A percentile compares a stretch with the other conserved stretches of the same genome.
Conservation (phyloP, 306 rosid species). For the Cicer yamashitae region DNA sequence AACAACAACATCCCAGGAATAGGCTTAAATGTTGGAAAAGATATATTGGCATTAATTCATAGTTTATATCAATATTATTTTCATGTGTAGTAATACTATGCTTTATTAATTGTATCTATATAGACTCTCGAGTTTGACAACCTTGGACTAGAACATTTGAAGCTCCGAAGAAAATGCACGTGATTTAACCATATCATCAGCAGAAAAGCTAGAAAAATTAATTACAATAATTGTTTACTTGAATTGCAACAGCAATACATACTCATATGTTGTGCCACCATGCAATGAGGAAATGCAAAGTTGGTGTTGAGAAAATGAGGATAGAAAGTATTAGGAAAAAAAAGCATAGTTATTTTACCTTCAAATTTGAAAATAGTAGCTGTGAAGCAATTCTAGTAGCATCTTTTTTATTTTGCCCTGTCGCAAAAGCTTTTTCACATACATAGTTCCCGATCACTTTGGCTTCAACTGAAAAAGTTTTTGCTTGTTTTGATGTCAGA, state of each 20-base stretch:
- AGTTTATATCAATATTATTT: no score
- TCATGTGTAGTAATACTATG: no score
- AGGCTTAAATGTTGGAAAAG: no score
- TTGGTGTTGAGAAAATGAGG: conserved; percentile 24
- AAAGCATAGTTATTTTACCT: conserved; percentile 58
- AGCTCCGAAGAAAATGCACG: no score
- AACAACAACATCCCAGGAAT: background rate
- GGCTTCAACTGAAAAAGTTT: conserved; percentile 58
- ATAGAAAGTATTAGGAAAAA: conserved; percentile 4
- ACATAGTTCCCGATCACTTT: conserved; percentile 55
- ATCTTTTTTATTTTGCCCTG: conserved; percentile 60
- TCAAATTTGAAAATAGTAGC: conserved; percentile 52
- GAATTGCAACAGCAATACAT: background rate
- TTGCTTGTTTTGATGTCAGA: conserved; percentile 42
- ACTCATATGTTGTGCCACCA: background rate
- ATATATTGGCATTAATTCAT: no score
- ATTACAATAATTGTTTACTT: no score
- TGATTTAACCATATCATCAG: no score
- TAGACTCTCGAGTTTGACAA: no score
- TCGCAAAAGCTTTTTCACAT: conserved; percentile 53
- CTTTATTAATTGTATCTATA: no score
- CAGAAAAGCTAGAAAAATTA: no score
- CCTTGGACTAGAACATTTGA: no score
- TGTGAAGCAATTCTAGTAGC: conserved; percentile 66
- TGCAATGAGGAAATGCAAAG: conserved; percentile 32